phyloP scores from a whole-genome alignment of 345 rosid genomes.

The Stellera chamaejasme region DNA sequence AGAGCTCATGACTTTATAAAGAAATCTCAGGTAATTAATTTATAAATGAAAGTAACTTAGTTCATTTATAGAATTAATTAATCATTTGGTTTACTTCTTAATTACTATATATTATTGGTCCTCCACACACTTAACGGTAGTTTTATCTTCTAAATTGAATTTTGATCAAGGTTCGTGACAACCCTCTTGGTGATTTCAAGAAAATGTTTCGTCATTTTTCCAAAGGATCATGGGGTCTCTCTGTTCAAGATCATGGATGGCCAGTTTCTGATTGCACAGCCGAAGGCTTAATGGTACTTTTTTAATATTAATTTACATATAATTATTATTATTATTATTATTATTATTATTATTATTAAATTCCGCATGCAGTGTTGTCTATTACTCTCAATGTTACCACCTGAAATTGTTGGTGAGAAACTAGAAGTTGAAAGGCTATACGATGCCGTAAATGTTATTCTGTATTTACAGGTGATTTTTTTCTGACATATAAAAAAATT shows the following conservation, averaged over 20 bases:
- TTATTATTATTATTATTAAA: neutral
- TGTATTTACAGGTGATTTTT: constrained; percentile 29
- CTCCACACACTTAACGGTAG: neutral
- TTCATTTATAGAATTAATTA: neutral
- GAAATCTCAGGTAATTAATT: constrained; percentile 49
- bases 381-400: constrained; percentile 22
- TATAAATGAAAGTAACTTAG: neutral
- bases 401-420: constrained; percentile 21
- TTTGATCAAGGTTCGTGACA: constrained; percentile 32
- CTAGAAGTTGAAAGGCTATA: constrained; percentile 18
- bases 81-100: neutral
- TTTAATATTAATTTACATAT: neutral
- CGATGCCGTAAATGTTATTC: constrained; percentile 27
- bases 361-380: constrained; percentile 22
- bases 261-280: constrained; percentile 55
- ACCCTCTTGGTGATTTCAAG: constrained; percentile 46
- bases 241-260: constrained; percentile 67
- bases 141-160: constrained; percentile 3
- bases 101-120: neutral
- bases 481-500: neutral
- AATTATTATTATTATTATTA: neutral
- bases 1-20: constrained; percentile 73
- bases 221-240: constrained; percentile 56
- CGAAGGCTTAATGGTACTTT: constrained; percentile 40
- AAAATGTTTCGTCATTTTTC: constrained; percentile 41